phyloP scores from a whole-genome alignment of 768 basidiomycete genomes.

The Mycena polygramma region DNA sequence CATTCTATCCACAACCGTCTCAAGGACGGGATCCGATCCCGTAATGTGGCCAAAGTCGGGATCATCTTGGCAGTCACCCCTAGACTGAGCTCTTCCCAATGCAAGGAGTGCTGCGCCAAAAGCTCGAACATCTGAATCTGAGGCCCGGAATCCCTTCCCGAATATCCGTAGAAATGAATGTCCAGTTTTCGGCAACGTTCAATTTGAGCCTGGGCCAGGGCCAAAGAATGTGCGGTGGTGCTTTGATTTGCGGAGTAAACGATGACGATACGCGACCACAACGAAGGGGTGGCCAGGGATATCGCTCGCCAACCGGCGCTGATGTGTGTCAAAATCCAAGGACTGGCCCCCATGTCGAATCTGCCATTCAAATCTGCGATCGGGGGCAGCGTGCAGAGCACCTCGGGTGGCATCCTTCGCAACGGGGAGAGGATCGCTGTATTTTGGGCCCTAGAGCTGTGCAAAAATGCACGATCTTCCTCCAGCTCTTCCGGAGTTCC shows the following conservation, averaged over 20 bases:
- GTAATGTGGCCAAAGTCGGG: not conserved
- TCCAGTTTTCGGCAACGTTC: too few relatives aligned
- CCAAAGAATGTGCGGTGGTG: not conserved
- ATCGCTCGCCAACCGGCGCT: conserved; percentile 18
- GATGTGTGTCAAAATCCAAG: conserved; percentile 16
- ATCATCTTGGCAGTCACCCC: not conserved
- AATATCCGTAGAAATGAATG: not conserved
- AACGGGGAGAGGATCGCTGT: not conserved
- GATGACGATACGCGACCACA: conserved; percentile 14
- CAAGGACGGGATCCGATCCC: not conserved
- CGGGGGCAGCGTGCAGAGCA: not conserved
- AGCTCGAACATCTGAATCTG: conserved; percentile 6
- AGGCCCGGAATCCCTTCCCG: not conserved
- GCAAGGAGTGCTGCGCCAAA: conserved; percentile 1
- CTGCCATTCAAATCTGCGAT: not conserved
- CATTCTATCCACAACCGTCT: conserved; percentile 4
- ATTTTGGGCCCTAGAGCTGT: not conserved
- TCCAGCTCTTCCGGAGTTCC: not conserved
- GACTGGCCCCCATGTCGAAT: not conserved
- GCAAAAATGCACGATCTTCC: not conserved
- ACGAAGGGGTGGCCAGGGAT: not conserved
- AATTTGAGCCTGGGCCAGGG: conserved; percentile 3
- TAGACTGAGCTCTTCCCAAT: conserved; percentile 18
- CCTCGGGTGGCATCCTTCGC: not conserved
- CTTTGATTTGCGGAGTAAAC: too few relatives aligned